phyloP scores from a whole-genome alignment of 441 rosid genomes.

The Capsella rubella region DNA sequence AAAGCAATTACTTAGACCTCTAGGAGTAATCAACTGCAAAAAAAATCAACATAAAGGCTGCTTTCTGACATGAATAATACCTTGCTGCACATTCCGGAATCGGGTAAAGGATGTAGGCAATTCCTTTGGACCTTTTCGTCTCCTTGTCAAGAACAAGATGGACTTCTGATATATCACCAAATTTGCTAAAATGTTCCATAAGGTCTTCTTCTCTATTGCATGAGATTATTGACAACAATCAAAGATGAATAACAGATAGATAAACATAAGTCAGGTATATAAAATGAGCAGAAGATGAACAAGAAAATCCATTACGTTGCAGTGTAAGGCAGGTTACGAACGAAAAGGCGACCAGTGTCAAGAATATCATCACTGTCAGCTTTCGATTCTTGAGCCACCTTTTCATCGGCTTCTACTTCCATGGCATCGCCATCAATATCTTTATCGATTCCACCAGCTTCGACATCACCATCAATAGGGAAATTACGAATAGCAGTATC shows the following conservation, averaged over 20 bases:
- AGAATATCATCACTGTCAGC: conserved; percentile 56
- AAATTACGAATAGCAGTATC: conserved; percentile 29
- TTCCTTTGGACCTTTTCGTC: conserved; percentile 88
- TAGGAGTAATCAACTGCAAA: not conserved
- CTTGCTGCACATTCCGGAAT: conserved; percentile 78
- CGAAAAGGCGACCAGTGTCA: conserved; percentile 74
- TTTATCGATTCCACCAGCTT: conserved; percentile 36
- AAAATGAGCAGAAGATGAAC: conserved; percentile 8
- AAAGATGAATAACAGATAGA: conserved; percentile 8
- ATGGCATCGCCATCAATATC: conserved; percentile 36
- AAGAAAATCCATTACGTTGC: conserved; percentile 58
- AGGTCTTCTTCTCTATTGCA: conserved; percentile 85
- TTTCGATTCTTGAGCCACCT: conserved; percentile 45
- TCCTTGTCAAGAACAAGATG: conserved; percentile 89
- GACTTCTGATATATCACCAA: conserved; percentile 70
- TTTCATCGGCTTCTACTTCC: conserved; percentile 48
- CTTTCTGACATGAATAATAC: conserved; percentile 48
- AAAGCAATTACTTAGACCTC: conserved; percentile 14
- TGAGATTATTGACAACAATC: conserved; percentile 28
- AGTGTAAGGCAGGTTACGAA: conserved; percentile 83
- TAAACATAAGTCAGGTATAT: not conserved
- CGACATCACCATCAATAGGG: conserved; percentile 38
- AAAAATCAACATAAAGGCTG: conserved; percentile 11
- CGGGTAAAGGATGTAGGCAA: conserved; percentile 74
- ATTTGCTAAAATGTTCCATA: conserved; percentile 68